A percentile compares a stretch with the other conserved stretches of the same genome.
phyloP scores from a whole-genome alignment of 768 basidiomycete genomes.

The Suillus discolor region DNA sequence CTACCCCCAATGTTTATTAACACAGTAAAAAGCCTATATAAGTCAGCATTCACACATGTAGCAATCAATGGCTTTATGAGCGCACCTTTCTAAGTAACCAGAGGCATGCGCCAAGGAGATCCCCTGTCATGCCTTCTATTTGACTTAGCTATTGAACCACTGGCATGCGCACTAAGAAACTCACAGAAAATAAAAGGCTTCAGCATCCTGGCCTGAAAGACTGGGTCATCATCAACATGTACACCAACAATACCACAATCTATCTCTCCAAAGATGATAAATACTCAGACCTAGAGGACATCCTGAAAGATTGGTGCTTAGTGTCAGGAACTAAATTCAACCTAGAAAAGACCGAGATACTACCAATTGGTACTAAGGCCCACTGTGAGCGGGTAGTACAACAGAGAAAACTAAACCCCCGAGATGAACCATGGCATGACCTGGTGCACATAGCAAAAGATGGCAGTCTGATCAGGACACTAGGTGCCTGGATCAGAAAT shows the following conservation, averaged over 20 bases:
- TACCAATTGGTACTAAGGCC: no score
- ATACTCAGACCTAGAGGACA: constrained; percentile 10
- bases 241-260: background rate
- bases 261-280: constrained; percentile 18
- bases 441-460: constrained; percentile 16
- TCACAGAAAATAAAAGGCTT: background rate
- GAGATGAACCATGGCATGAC: background rate
- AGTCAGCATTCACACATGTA: background rate
- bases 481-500: constrained; percentile 29
- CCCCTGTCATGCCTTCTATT: background rate
- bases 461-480: constrained; percentile 12
- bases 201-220: background rate
- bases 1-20: constrained; percentile 31
- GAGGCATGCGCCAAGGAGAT: fast-evolving
- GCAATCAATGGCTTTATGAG: background rate
- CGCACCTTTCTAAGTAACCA: background rate
- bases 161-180: background rate
- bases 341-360: constrained; percentile 17
- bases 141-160: background rate
- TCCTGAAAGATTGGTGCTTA: constrained; percentile 18
- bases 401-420: background rate
- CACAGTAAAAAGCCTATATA: constrained; percentile 8
- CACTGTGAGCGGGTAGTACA: no score
- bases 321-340: constrained; percentile 24
- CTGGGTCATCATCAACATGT: constrained; percentile 32